A percentile compares a stretch with the other conserved stretches of the same genome.
These are phyloP conservation scores for Torulaspora indica DNA, from an alignment of 805 yeast genomes.

Conservation along the genomic window DNA sequence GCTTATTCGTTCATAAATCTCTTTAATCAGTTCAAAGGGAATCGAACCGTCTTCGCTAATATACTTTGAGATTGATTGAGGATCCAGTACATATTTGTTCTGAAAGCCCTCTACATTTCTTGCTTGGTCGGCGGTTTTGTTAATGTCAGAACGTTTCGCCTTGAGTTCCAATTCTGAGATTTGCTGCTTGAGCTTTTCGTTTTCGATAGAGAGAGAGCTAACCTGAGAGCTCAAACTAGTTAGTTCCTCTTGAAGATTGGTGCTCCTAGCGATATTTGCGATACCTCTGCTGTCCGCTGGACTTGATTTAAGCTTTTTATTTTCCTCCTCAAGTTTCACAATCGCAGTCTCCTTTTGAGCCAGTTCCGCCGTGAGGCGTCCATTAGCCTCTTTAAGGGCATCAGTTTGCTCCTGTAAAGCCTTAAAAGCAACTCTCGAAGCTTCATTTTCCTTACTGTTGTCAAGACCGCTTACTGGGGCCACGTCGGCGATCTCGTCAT, in stretches of 20 bases:
- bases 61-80: constrained; percentile 11
- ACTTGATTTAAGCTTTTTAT: constrained; percentile 4
- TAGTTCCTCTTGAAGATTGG: constrained; percentile 26
- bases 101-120: not conserved
- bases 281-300: not conserved
- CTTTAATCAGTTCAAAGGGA: constrained; percentile 15
- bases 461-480: not conserved
- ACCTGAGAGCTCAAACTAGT: constrained; percentile 25
- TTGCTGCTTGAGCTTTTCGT: constrained; percentile 37
- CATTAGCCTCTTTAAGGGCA: constrained; percentile 22
- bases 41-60: constrained; percentile 18
- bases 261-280: constrained; percentile 12
- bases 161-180: constrained; percentile 48
- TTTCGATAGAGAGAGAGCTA: constrained; percentile 30
- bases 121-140: not conserved
- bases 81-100: constrained; percentile 10
- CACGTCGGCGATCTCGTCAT: too few species aligned
- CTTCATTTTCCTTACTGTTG: not conserved
- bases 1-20: constrained; percentile 9
- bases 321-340: constrained; percentile 10
- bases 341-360: constrained; percentile 20
- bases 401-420: constrained; percentile 1
- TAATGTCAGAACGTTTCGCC: constrained; percentile 15
- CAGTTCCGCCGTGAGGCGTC: constrained; percentile 18
- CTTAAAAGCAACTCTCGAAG: not conserved